Evolutionary conservation across 176 grass and related monocot species (phyloP).

Genomic region (Saccharum officinarum): DNA sequence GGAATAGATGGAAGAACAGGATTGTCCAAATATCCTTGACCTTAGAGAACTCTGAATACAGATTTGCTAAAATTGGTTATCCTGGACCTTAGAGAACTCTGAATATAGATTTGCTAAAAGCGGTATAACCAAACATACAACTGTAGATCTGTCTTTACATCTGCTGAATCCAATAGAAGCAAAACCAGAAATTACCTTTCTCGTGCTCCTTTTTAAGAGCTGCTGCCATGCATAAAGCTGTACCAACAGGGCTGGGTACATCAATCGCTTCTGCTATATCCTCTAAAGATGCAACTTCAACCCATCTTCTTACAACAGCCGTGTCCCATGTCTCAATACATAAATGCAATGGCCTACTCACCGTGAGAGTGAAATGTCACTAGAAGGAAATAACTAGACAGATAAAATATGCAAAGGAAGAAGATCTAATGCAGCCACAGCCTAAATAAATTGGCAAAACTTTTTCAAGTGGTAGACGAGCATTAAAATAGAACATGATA

Average conservation of each 20-base stretch:
- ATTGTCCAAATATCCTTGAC: conserved; percentile 1
- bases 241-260: conserved; percentile 72
- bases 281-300: conserved; percentile 74
- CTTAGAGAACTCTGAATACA: conserved; percentile 17
- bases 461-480: neutral
- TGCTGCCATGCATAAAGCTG: conserved; percentile 97
- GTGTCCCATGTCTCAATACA: conserved; percentile 92
- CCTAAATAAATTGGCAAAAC: conserved; percentile 18
- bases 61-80: neutral
- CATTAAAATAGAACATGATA: conserved; percentile 10
- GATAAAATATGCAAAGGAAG: conserved; percentile 18
- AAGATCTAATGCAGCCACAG: conserved; percentile 6
- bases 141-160: neutral
- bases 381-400: neutral
- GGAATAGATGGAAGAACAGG: conserved; percentile 17
- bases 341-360: conserved; percentile 90
- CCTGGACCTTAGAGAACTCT: conserved; percentile 23
- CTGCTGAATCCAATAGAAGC: conserved; percentile 3
- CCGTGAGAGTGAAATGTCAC: conserved; percentile 33
- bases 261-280: conserved; percentile 77
- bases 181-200: conserved; percentile 63
- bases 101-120: neutral
- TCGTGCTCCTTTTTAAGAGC: conserved; percentile 98
- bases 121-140: neutral
- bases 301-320: conserved; percentile 85